These are phyloP conservation scores for Pseudogymnoascus sp. DNA, from an alignment of 2,329 filamentous ascomycete species.

Conservation along the genomic window DNA sequence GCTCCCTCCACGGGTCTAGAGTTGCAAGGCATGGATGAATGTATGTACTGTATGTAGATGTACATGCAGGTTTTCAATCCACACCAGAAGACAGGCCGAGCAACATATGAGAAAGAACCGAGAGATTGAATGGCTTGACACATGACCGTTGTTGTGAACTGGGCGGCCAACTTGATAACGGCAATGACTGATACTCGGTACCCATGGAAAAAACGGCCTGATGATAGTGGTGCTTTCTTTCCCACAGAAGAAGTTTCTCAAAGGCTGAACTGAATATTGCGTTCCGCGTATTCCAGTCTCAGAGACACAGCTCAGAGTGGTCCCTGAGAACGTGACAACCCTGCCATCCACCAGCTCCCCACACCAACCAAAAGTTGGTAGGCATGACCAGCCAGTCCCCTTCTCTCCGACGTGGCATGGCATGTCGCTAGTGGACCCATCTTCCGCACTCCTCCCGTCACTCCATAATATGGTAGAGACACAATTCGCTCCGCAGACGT, in stretches of 20 bases:
- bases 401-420: slow-evolving; percentile 1
- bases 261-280: not conserved
- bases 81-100: not conserved
- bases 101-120: slow-evolving; percentile 6
- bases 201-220: not conserved
- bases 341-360: not conserved
- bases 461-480: slow-evolving; percentile 1
- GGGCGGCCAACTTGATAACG: not conserved
- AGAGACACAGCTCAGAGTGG: not conserved
- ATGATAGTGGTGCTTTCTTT: not conserved
- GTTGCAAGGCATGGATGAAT: not conserved
- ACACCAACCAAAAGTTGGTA: not conserved
- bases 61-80: slow-evolving; percentile 5
- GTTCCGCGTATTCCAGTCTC: not conserved
- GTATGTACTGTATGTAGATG: not conserved
- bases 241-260: not conserved
- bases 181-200: not conserved
- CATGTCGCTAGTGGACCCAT: slow-evolving; percentile 6
- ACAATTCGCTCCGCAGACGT: not conserved
- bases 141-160: not conserved
- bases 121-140: not conserved
- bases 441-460: not conserved
- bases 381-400: not conserved
- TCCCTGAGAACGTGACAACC: slow-evolving; percentile 3
- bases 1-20: not conserved